Evolutionary conservation across 129 eudicot genomes (phyloP).

Genomic region (Flaveria linearis): DNA sequence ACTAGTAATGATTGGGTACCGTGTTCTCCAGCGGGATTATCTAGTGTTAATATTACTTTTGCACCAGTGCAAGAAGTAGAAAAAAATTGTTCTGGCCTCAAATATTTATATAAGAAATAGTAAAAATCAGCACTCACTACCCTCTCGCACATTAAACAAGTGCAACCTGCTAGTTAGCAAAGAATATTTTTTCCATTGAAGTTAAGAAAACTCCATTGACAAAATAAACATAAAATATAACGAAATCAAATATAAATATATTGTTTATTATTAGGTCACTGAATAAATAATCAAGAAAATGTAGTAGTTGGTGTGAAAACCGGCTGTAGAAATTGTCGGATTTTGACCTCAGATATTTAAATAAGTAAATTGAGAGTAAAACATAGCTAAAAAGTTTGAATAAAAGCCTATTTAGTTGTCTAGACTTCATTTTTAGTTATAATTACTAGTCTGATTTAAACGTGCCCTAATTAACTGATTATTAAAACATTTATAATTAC

Average conservation of each 20-base stretch:
- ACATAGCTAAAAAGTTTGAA: background rate
- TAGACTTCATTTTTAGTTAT: background rate
- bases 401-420: background rate
- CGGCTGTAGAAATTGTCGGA: conserved; percentile 19
- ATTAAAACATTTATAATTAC: background rate
- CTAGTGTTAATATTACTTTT: no score
- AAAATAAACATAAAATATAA: background rate
- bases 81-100: no score
- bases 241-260: background rate
- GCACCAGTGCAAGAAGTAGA: no score
- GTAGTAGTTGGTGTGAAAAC: conserved; percentile 25
- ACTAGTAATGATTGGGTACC: no score
- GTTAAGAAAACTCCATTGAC: no score
- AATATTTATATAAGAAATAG: no score
- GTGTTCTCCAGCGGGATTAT: no score
- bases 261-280: background rate
- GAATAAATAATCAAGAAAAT: conserved; percentile 15
- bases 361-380: background rate
- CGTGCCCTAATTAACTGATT: background rate
- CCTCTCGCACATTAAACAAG: no score
- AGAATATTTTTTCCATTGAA: no score
- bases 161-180: no score
- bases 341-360: conserved; percentile 17
- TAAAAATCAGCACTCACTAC: no score
- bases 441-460: background rate